These are phyloP conservation scores for Strobilomyces confusus DNA, from an alignment of 768 basidiomycete genomes.

Conservation along the genomic window DNA sequence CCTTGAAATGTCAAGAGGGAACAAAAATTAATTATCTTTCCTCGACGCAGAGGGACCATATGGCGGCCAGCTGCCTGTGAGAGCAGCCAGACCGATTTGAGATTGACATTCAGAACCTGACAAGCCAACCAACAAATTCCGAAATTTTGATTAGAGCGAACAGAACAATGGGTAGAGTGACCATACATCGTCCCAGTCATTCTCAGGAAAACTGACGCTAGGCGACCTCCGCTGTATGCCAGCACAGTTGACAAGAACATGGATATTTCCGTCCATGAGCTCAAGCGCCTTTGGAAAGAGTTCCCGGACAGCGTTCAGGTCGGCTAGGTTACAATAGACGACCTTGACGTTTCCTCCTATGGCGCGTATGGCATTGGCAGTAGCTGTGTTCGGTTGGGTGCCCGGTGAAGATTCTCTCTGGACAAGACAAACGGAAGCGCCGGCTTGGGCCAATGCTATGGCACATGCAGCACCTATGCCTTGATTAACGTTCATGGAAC, in stretches of 20 bases:
- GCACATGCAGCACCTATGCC: slow-evolving; percentile 56
- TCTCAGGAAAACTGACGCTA: slow-evolving; percentile 60
- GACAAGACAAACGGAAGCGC: slow-evolving; percentile 46
- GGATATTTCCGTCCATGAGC: slow-evolving; percentile 48
- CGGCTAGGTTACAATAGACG: slow-evolving; percentile 54
- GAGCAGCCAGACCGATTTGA: slow-evolving; percentile 83
- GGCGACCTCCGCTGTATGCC: slow-evolving; percentile 58
- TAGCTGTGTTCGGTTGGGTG: slow-evolving; percentile 32
- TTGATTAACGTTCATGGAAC: slow-evolving; percentile 22
- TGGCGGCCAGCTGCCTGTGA: slow-evolving; percentile 84
- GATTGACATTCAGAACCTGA: slow-evolving; percentile 82
- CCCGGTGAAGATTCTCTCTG: slow-evolving; percentile 41
- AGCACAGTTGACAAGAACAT: slow-evolving; percentile 69
- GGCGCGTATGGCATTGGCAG: slow-evolving; percentile 35
- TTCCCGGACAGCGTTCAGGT: slow-evolving; percentile 44
- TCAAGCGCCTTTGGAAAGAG: slow-evolving; percentile 48
- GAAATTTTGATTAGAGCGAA: slow-evolving; percentile 6
- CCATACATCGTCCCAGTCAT: slow-evolving; percentile 67
- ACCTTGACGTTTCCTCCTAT: slow-evolving; percentile 36
- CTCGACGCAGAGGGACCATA: slow-evolving; percentile 72
- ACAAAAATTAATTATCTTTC: slow-evolving; percentile 71
- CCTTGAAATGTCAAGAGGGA: slow-evolving; percentile 50
- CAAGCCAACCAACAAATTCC: slow-evolving; percentile 2
- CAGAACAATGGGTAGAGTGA: slow-evolving; percentile 28
- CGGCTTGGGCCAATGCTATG: slow-evolving; percentile 51